Evolutionary conservation across 2,329 filamentous ascomycete genomes (phyloP).

Genomic region (Thelonectria blattea): DNA sequence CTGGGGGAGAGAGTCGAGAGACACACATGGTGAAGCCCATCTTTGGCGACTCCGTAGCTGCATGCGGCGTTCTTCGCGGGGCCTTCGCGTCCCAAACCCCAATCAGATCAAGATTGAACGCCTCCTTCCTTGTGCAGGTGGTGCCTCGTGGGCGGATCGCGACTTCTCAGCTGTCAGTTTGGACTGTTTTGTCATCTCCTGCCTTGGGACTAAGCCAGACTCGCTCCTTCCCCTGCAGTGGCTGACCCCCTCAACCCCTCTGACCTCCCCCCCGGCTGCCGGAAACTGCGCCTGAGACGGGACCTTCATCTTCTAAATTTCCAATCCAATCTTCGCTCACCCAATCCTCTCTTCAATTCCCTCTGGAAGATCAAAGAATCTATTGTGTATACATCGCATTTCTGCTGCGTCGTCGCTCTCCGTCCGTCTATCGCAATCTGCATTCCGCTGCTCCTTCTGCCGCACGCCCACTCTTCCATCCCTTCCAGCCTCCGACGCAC

Average conservation of each 20-base stretch:
- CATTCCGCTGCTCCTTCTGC: background rate
- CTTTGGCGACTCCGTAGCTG: background rate
- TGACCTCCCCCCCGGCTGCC: background rate
- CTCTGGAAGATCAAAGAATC: background rate
- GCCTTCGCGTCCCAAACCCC: too few relatives aligned
- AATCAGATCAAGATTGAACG: constrained; percentile 19
- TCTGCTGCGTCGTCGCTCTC: background rate
- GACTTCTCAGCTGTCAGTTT: constrained; percentile 10
- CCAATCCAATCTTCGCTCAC: background rate
- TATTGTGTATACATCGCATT: background rate
- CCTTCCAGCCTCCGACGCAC: constrained; percentile 3
- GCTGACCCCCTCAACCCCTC: background rate
- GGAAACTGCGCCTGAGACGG: background rate
- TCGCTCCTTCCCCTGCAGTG: constrained; percentile 7
- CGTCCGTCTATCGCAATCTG: background rate
- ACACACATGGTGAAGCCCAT: too few relatives aligned
- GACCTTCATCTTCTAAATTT: background rate
- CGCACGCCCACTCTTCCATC: background rate
- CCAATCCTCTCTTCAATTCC: background rate
- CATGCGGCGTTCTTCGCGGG: background rate
- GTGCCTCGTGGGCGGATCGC: constrained; percentile 20
- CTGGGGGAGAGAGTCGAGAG: too few relatives aligned
- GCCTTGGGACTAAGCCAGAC: constrained; percentile 14
- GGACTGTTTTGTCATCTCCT: background rate
- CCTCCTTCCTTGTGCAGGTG: constrained; percentile 11